Percentiles rank a stretch among this genome's conserved stretches.
These are phyloP conservation scores for Paramecium caudatum DNA, from an alignment of 73 alveolate genomes.

Conservation along the genomic window DNA sequence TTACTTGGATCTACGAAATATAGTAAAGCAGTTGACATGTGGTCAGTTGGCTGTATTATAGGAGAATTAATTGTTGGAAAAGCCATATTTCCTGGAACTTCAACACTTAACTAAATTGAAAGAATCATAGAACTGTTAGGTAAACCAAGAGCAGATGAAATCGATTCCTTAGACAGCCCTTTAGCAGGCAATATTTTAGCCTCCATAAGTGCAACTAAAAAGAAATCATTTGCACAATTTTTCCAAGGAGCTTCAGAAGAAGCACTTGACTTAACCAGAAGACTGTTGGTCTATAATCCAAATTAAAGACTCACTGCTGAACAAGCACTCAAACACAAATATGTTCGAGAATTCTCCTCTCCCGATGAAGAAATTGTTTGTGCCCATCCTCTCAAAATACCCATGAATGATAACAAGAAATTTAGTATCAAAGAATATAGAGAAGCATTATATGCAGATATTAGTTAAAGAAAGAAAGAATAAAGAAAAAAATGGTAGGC, in stretches of 20 bases:
- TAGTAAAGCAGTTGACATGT: slow-evolving; percentile 94
- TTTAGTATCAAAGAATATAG: slow-evolving; percentile 88
- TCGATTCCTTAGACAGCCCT: slow-evolving; percentile 84
- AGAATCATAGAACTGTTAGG: slow-evolving; percentile 87
- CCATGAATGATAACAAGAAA: slow-evolving; percentile 89
- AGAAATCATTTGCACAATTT: slow-evolving; percentile 78
- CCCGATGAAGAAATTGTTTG: slow-evolving; percentile 88
- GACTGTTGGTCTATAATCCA: slow-evolving; percentile 83
- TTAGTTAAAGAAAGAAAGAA: slow-evolving; percentile 83
- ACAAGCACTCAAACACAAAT: slow-evolving; percentile 88
- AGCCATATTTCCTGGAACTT: slow-evolving; percentile 90
- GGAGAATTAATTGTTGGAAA: slow-evolving; percentile 88
- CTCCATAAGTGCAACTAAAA: slow-evolving; percentile 79
- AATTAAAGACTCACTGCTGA: slow-evolving; percentile 85
- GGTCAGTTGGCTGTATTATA: slow-evolving; percentile 95
- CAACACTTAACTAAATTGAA: slow-evolving; percentile 85
- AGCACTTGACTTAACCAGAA: slow-evolving; percentile 83
- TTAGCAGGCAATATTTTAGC: slow-evolving; percentile 86
- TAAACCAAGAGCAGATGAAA: slow-evolving; percentile 86
- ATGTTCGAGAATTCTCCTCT: slow-evolving; percentile 87
- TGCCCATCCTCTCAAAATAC: slow-evolving; percentile 81
- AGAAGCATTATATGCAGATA: slow-evolving; percentile 85
- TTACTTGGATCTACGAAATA: slow-evolving; percentile 91
- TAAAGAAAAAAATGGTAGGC: slow-evolving; percentile 81
- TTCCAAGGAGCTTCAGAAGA: slow-evolving; percentile 88